These are phyloP conservation scores for Pneumocystis jirovecii DNA, from an alignment of 1,139 yeast species.

Conservation along the genomic window DNA sequence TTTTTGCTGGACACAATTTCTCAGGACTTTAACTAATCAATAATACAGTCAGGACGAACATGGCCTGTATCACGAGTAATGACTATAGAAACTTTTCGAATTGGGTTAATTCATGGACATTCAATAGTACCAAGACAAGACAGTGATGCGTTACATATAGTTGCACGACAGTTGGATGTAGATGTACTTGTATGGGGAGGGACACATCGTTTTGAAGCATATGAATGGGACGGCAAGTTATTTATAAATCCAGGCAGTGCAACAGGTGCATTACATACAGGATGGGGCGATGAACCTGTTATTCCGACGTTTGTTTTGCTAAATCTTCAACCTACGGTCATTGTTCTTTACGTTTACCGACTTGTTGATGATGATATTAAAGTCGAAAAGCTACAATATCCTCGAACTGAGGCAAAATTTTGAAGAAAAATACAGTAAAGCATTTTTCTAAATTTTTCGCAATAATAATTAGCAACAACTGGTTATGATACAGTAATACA, in stretches of 20 bases:
- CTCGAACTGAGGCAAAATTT: neutral
- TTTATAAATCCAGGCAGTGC: constrained; percentile 93
- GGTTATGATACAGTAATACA: neutral
- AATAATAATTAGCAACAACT: neutral
- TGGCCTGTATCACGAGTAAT: constrained; percentile 51
- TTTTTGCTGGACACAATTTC: neutral
- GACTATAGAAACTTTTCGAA: constrained; percentile 51
- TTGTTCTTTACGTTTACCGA: constrained; percentile 76
- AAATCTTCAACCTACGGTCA: constrained; percentile 62
- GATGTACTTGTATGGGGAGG: constrained; percentile 96
- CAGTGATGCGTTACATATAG: constrained; percentile 63
- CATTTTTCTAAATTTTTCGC: too few relatives aligned
- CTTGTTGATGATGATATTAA: constrained; percentile 68
- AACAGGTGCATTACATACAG: constrained; percentile 60
- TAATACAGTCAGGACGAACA: neutral
- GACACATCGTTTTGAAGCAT: constrained; percentile 83
- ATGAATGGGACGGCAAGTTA: constrained; percentile 79
- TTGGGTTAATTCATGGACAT: constrained; percentile 78
- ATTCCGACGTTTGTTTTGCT: constrained; percentile 76
- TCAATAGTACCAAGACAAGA: constrained; percentile 74
- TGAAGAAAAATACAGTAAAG: neutral
- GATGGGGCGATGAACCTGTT: constrained; percentile 32
- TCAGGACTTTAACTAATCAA: neutral
- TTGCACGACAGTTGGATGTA: constrained; percentile 84
- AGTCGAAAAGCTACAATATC: constrained; percentile 76